A percentile compares a stretch with the other conserved stretches of the same genome.
Evolutionary conservation across 108 stramenopile genomes (phyloP).

Genomic region (Nitzschia inconspicua): DNA sequence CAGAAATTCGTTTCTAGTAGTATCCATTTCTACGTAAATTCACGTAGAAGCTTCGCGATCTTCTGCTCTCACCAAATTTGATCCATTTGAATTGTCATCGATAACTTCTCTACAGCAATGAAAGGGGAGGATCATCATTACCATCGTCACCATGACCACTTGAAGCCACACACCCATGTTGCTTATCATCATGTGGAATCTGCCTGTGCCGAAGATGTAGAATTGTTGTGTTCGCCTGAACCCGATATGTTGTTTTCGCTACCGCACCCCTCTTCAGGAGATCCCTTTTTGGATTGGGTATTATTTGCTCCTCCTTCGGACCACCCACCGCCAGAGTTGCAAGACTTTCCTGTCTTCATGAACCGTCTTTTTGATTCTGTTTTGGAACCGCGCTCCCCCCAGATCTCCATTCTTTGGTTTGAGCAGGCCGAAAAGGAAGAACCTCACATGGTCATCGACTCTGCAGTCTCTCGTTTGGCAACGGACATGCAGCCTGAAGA

Average conservation of each 20-base stretch:
- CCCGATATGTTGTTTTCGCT: not conserved
- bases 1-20: too few relatives aligned
- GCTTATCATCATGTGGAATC: slow-evolving; percentile 22
- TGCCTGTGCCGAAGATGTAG: slow-evolving; percentile 25
- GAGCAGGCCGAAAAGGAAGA: slow-evolving; percentile 2
- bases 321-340: not conserved
- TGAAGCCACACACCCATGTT: slow-evolving; percentile 15
- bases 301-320: slow-evolving; percentile 1
- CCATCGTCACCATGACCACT: not conserved
- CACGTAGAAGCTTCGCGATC: too few relatives aligned
- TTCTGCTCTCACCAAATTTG: too few relatives aligned
- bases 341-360: slow-evolving; percentile 8
- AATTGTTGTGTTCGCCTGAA: slow-evolving; percentile 13
- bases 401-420: not conserved
- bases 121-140: not conserved
- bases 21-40: too few relatives aligned
- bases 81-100: too few relatives aligned
- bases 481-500: slow-evolving; percentile 13
- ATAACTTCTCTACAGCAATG: too few relatives aligned
- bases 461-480: slow-evolving; percentile 7
- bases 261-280: slow-evolving; percentile 7
- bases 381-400: not conserved
- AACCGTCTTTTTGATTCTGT: slow-evolving; percentile 25
- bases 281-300: slow-evolving; percentile 35
- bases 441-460: slow-evolving; percentile 10